Evolutionary conservation across 2,329 filamentous ascomycete genomes (phyloP).

Genomic region (Claviceps quebecensis): DNA sequence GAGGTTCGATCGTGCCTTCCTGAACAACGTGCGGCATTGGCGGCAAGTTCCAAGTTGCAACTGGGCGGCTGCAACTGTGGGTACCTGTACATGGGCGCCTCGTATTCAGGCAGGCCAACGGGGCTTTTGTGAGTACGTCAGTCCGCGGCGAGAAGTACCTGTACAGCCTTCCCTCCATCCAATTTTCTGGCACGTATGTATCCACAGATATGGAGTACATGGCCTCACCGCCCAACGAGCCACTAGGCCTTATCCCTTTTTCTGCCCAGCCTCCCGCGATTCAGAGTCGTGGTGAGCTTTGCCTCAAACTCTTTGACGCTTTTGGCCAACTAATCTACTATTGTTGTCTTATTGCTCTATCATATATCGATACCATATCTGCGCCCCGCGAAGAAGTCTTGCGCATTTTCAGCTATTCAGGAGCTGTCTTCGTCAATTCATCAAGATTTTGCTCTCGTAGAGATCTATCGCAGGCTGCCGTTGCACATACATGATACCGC

Average conservation of each 20-base stretch:
- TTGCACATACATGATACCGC: background rate
- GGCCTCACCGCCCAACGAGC: constrained; percentile 7
- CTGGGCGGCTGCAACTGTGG: background rate
- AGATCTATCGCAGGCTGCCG: background rate
- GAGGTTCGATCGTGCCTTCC: constrained; percentile 10
- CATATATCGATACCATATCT: background rate
- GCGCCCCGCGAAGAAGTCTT: background rate
- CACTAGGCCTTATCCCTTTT: constrained; percentile 6
- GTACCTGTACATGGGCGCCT: background rate
- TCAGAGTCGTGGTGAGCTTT: constrained; percentile 9
- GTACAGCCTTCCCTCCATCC: background rate
- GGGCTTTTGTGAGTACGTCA: too few relatives aligned
- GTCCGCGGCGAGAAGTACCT: background rate
- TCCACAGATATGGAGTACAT: background rate
- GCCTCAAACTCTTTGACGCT: constrained; percentile 1
- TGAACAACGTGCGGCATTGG: background rate
- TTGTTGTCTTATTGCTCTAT: background rate
- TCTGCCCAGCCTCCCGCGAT: constrained; percentile 8
- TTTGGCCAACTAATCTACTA: constrained; percentile 1
- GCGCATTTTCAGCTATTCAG: constrained; percentile 1
- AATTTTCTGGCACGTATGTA: too few relatives aligned
- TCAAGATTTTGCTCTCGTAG: background rate
- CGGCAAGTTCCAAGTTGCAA: background rate
- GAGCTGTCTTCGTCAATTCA: background rate
- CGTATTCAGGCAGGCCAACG: too few relatives aligned